Base-by-base conservation (phyloP, 495 filamentous ascomycete species). In the Daldinia loculata region DNA sequence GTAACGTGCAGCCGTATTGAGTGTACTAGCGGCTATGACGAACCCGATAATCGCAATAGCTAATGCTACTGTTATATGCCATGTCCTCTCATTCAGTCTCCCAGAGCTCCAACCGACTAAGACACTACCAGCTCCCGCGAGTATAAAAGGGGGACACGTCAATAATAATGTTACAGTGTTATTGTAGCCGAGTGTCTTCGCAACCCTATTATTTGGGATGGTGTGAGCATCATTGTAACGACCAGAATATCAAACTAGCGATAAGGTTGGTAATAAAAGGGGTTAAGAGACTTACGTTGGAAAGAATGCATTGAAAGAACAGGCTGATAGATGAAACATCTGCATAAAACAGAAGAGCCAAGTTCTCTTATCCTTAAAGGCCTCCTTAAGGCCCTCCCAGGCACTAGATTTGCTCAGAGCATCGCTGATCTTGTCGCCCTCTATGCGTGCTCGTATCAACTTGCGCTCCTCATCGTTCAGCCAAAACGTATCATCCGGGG, bases 141-240 rank as follows among this genome's bases (percentile, higher is more conserved):
- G 61, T 0, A 84, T 51, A 52, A 81, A 84, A 27, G 82, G 83
- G 2, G 83, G 83, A 36, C 77, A 82, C 0, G 82, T 82, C 38
- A 84, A 73, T 2, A 80, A 70, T 4, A 84, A 74, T 4, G 83
- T 83, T 6, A 82, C 74, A 1, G 78, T 84, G 3, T 66, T 75
- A 53, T 72, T 76, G 53, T 81, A 83, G 0, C 81, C 82, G 19
- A 86, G 77, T 1, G 75, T 81, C 51, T 79, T 71, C 8, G 83
- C 78, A 5, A 84, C 81, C 2, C 80, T 85, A 14, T 64, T 26
- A 19, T 22, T 53, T 3, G 15, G 22, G 14, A 12, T 12, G 11
- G 22, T 3, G 38, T 65, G 2, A 65, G 39, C 15, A 63, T 27
- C 30, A 14, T 15, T 52, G 32, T 12, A 3, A 17, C 17, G 2